Evolutionary conservation across 2,329 filamentous ascomycete species (phyloP).

Genomic region (Colletotrichum paranaense): DNA sequence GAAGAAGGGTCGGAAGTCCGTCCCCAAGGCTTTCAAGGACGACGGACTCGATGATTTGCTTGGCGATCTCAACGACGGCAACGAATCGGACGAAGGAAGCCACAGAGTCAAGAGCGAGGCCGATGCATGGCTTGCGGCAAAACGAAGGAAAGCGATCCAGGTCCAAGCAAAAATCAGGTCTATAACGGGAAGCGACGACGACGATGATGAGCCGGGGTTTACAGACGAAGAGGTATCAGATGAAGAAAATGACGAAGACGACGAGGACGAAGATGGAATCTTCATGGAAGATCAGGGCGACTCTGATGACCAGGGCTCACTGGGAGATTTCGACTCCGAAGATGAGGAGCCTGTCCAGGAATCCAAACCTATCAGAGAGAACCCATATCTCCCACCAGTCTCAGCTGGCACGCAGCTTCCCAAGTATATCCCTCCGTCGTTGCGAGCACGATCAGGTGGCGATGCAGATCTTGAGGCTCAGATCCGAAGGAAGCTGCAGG

Average conservation of each 20-base stretch:
- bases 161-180: neutral
- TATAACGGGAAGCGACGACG: slow-evolving; percentile 36
- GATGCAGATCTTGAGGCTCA: slow-evolving; percentile 76
- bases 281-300: slow-evolving; percentile 46
- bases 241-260: slow-evolving; percentile 40
- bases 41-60: slow-evolving; percentile 87
- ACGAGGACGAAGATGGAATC: slow-evolving; percentile 42
- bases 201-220: slow-evolving; percentile 39
- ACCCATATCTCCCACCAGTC: slow-evolving; percentile 86
- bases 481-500: slow-evolving; percentile 84
- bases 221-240: slow-evolving; percentile 45
- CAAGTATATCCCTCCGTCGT: slow-evolving; percentile 92
- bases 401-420: slow-evolving; percentile 53
- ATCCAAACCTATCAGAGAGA: slow-evolving; percentile 73
- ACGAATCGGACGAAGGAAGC: slow-evolving; percentile 49
- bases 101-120: slow-evolving; percentile 69
- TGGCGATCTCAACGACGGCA: slow-evolving; percentile 66
- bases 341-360: slow-evolving; percentile 44
- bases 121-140: slow-evolving; percentile 70
- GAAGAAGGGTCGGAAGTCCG: slow-evolving; percentile 77
- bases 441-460: slow-evolving; percentile 72
- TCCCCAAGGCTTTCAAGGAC: slow-evolving; percentile 79
- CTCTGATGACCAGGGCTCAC: slow-evolving; percentile 46
- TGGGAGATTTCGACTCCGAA: slow-evolving; percentile 53
- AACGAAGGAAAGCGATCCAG: slow-evolving; percentile 59